Percentiles rank a stretch among this genome's conserved stretches.
Evolutionary conservation across 441 rosid species (phyloP).

Genomic region (Bocquillonia castaneifolia): DNA sequence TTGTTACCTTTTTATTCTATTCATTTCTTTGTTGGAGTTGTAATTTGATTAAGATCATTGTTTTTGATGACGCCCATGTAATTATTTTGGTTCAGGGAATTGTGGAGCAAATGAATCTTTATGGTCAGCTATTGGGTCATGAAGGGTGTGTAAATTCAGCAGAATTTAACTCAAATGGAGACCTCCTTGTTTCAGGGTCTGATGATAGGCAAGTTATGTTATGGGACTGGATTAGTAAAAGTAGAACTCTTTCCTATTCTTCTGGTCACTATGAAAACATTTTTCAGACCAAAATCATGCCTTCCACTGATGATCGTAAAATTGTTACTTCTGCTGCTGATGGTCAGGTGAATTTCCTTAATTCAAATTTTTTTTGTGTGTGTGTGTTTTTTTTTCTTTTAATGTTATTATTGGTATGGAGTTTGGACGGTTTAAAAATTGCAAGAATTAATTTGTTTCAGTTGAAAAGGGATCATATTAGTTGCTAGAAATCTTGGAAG

Average conservation of each 20-base stretch:
- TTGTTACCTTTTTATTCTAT: not conserved
- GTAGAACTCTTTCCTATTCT: constrained; percentile 33
- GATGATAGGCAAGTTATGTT: constrained; percentile 53
- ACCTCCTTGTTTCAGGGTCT: constrained; percentile 62
- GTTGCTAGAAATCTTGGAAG: not conserved
- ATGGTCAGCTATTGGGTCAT: constrained; percentile 51
- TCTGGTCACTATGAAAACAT: constrained; percentile 60
- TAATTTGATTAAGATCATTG: not conserved
- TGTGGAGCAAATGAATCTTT: constrained; percentile 44
- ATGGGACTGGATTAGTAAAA: constrained; percentile 48
- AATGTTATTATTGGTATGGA: too few relatives aligned
- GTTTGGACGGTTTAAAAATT: too few relatives aligned
- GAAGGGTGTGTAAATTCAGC: constrained; percentile 62
- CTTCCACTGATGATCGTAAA: constrained; percentile 48
- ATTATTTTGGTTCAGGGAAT: constrained; percentile 30
- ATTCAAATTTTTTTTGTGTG: too few relatives aligned
- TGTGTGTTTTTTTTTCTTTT: too few relatives aligned
- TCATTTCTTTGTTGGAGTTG: not conserved
- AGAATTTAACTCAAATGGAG: constrained; percentile 53
- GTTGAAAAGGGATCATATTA: too few relatives aligned
- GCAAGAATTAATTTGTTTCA: not conserved
- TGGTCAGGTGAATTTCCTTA: constrained; percentile 50
- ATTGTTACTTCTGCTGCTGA: constrained; percentile 61
- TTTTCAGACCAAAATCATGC: constrained; percentile 60
- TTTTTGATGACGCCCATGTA: not conserved